phyloP scores from a whole-genome alignment of 345 rosid species.

The Populus tremula region DNA sequence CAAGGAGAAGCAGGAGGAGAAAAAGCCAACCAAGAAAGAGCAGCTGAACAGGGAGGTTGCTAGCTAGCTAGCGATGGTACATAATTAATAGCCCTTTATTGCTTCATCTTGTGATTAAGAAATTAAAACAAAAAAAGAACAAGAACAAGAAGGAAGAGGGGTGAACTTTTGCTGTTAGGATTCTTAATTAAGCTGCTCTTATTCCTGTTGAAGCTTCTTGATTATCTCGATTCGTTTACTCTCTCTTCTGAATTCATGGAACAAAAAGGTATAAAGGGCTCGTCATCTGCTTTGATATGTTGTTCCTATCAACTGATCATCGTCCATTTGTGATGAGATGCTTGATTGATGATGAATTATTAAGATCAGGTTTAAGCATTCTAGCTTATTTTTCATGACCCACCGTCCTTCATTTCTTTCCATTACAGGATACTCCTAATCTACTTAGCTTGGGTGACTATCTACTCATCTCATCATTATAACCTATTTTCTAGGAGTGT shows the following conservation, averaged over 20 bases:
- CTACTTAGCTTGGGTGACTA: too few relatives aligned
- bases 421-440: too few relatives aligned
- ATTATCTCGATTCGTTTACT: not conserved
- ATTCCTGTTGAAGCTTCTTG: not conserved
- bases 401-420: too few relatives aligned
- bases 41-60: constrained; percentile 39
- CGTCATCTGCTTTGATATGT: not conserved
- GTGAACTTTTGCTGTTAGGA: not conserved
- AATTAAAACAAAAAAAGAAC: too few relatives aligned
- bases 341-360: too few relatives aligned
- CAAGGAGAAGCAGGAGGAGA: constrained; percentile 60
- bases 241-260: not conserved
- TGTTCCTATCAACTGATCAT: not conserved
- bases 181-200: not conserved
- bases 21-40: constrained; percentile 86
- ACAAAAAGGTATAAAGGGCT: not conserved
- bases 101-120: not conserved
- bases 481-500: too few relatives aligned
- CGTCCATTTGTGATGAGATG: not conserved
- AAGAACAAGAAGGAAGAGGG: not conserved
- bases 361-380: too few relatives aligned
- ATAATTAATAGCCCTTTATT: not conserved
- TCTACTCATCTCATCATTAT: too few relatives aligned
- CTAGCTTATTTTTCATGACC: too few relatives aligned
- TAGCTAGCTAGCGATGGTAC: not conserved